Conservation (phyloP, 495 filamentous ascomycete species). For the Neurospora sp. region DNA sequence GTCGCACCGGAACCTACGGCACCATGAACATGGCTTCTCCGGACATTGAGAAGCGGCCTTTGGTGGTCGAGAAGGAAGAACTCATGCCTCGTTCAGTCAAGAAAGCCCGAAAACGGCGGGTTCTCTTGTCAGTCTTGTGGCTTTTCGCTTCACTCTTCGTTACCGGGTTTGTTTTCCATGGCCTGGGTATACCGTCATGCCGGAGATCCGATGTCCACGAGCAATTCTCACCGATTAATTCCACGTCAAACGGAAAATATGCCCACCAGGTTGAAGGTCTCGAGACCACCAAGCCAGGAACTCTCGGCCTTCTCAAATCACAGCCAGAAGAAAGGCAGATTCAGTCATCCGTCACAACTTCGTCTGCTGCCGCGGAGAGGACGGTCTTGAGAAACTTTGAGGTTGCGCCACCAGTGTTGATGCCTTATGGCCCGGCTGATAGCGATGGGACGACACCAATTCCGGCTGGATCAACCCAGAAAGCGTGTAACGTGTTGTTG, state of each 20-base stretch:
- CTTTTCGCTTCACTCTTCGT: background rate
- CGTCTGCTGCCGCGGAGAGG: constrained; percentile 6
- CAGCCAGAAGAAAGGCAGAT: background rate
- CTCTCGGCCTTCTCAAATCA: background rate
- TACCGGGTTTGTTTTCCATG: background rate
- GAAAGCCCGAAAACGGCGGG: background rate
- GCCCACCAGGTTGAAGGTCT: background rate
- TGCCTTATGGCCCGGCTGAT: constrained; percentile 30
- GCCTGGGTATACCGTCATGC: background rate
- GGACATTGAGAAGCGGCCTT: constrained; percentile 8
- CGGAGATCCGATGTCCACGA: background rate
- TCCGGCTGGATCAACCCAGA: constrained; percentile 10
- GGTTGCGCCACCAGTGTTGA: constrained; percentile 55
- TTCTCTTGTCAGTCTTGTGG: background rate
- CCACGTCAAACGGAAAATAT: background rate
- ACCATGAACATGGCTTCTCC: constrained; percentile 3
- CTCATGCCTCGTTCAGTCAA: background rate
- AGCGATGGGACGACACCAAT: constrained; percentile 21
- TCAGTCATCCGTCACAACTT: constrained; percentile 3
- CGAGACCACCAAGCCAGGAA: background rate
- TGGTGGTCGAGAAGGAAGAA: background rate
- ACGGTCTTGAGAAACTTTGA: constrained; percentile 52
- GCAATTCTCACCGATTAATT: background rate
- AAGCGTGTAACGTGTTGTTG: constrained; percentile 44
- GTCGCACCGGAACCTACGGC: background rate